Percentiles rank a stretch among this genome's conserved stretches.
These are phyloP conservation scores for Lippia alba DNA, from an alignment of 305 asterid genomes.

Conservation along the genomic window DNA sequence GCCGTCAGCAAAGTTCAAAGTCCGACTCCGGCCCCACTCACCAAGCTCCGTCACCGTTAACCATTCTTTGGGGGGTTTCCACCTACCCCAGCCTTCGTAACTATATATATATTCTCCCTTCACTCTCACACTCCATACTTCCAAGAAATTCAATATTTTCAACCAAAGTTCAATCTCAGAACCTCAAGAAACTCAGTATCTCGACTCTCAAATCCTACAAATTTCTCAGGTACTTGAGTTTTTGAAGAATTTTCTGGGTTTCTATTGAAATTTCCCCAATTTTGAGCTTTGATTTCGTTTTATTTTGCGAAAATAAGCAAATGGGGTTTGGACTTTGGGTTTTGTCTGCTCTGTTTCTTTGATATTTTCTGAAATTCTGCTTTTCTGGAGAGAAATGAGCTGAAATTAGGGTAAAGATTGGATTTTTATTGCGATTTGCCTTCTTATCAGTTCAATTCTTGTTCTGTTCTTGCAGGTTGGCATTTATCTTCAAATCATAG, in stretches of 20 bases:
- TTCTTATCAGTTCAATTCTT: background rate
- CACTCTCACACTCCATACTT: background rate
- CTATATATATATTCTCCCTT: background rate
- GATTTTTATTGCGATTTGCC: background rate
- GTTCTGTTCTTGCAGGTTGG: conserved; percentile 22
- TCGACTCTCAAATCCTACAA: background rate
- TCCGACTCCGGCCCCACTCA: background rate
- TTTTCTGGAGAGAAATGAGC: background rate
- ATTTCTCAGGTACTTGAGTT: conserved; percentile 25
- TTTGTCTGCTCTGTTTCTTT: background rate
- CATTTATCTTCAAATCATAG: conserved; percentile 12
- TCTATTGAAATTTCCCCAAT: background rate
- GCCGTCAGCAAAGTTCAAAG: conserved; percentile 13
- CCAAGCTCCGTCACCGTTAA: conserved; percentile 19
- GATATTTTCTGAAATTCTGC: background rate
- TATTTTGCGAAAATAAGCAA: background rate
- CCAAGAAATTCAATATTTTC: background rate
- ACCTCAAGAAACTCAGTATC: background rate
- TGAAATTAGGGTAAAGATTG: background rate
- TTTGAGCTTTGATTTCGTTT: background rate
- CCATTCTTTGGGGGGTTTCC: background rate
- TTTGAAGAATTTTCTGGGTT: background rate
- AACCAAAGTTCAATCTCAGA: background rate
- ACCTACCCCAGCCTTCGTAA: background rate
- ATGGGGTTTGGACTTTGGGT: background rate